phyloP scores from a whole-genome alignment of 768 basidiomycete genomes.

The Suillus lakei region DNA sequence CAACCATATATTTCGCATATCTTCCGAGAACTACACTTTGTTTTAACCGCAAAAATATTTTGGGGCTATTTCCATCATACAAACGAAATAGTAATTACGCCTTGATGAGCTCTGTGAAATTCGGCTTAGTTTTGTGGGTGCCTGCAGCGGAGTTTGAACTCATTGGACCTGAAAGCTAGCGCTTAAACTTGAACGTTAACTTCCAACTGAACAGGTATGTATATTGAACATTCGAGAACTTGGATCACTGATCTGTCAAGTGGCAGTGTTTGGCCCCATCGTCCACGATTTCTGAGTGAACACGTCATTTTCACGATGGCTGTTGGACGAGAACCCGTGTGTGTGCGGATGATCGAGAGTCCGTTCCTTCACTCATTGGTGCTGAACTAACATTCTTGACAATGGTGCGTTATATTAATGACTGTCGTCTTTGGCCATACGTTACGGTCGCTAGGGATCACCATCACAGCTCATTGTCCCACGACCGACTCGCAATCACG shows the following conservation, averaged over 20 bases:
- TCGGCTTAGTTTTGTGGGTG: too few species aligned
- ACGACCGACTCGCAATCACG: background rate
- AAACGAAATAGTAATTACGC: too few species aligned
- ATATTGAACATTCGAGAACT: background rate
- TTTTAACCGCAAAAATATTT: too few species aligned
- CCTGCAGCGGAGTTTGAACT: too few species aligned
- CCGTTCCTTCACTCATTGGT: background rate
- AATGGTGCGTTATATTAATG: background rate
- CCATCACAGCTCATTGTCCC: background rate
- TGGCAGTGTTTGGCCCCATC: background rate
- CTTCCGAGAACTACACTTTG: too few species aligned
- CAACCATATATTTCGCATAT: too few species aligned
- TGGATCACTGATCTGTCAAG: background rate
- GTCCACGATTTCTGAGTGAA: background rate
- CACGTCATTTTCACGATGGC: background rate
- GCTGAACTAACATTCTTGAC: background rate
- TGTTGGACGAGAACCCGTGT: background rate
- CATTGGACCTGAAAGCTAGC: too few species aligned
- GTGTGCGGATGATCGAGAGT: background rate
- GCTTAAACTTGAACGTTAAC: slow-evolving; percentile 28
- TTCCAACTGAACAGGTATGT: background rate
- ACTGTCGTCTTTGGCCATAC: background rate
- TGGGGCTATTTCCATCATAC: too few species aligned
- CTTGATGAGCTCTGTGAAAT: too few species aligned
- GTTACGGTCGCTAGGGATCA: background rate